phyloP scores from a whole-genome alignment of 768 basidiomycete genomes.

The Lactifluus subvellereus region DNA sequence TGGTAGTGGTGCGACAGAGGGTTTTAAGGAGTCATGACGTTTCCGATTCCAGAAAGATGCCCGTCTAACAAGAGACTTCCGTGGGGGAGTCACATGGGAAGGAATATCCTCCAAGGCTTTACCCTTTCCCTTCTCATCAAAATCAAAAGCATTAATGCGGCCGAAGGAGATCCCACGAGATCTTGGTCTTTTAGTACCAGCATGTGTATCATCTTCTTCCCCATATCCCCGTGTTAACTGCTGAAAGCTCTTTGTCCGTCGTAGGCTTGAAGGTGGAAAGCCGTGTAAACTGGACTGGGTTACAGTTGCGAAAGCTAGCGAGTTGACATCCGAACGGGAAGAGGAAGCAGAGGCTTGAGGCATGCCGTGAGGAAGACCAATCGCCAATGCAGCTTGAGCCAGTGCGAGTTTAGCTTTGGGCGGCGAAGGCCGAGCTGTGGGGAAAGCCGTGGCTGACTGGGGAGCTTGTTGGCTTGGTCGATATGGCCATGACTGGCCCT shows the following conservation, averaged over 20 bases:
- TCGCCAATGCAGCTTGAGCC: conserved; percentile 51
- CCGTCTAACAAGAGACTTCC: conserved; percentile 18
- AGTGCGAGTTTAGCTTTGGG: conserved; percentile 37
- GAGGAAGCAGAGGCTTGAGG: conserved; percentile 38
- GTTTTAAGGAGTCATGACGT: conserved; percentile 38
- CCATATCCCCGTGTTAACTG: conserved; percentile 32
- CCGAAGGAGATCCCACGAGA: conserved; percentile 55
- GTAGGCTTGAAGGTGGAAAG: conserved; percentile 29
- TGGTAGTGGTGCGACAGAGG: conserved; percentile 28
- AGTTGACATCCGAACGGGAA: conserved; percentile 43
- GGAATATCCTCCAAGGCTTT: conserved; percentile 37
- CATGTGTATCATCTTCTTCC: conserved; percentile 22
- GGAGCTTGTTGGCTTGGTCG: neutral
- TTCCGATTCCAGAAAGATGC: conserved; percentile 27
- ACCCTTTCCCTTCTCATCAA: conserved; percentile 39
- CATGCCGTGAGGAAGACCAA: conserved; percentile 52
- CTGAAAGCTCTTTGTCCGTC: conserved; percentile 51
- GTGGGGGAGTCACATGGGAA: conserved; percentile 23
- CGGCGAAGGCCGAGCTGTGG: conserved; percentile 15
- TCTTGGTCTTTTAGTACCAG: conserved; percentile 32
- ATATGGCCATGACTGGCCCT: neutral
- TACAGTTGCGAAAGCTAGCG: conserved; percentile 39
- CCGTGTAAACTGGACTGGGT: conserved; percentile 24
- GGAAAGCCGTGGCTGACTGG: neutral
- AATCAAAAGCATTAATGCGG: conserved; percentile 34